These are phyloP conservation scores for Pharnaceum exiguum DNA, from an alignment of 148 eudicot species.

Conservation along the genomic window DNA sequence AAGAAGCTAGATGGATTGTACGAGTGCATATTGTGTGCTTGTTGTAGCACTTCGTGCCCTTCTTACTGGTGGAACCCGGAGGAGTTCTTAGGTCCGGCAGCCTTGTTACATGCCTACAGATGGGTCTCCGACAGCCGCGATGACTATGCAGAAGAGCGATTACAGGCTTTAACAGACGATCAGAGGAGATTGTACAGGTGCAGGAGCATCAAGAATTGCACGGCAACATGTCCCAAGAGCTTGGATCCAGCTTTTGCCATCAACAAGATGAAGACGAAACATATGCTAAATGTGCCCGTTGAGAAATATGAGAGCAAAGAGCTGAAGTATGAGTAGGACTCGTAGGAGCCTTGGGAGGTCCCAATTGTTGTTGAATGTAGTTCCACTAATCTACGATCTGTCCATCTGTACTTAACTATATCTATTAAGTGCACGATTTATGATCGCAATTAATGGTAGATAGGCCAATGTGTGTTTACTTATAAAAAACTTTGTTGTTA, in stretches of 20 bases:
- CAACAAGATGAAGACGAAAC: conserved; percentile 50
- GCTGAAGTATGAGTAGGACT: too few species aligned
- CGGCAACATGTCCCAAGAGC: conserved; percentile 64
- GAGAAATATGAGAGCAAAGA: conserved; percentile 19
- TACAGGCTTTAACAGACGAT: conserved; percentile 59
- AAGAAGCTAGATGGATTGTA: conserved; percentile 70
- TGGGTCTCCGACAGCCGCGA: conserved; percentile 82
- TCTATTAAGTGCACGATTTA: too few species aligned
- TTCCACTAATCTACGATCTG: too few species aligned
- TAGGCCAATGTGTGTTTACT: too few species aligned
- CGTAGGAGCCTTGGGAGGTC: too few species aligned
- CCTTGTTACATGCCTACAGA: conserved; percentile 61
- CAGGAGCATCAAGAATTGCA: conserved; percentile 66
- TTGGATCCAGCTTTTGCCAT: conserved; percentile 64
- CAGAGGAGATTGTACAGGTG: conserved; percentile 37
- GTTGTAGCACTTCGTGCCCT: conserved; percentile 77
- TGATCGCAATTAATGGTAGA: too few species aligned
- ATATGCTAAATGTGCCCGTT: conserved; percentile 24
- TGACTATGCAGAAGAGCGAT: conserved; percentile 52
- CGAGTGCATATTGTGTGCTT: conserved; percentile 84
- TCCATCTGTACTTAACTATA: too few species aligned
- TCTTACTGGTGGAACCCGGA: conserved; percentile 90
- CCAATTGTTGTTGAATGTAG: too few species aligned
- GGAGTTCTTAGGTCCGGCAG: conserved; percentile 71
- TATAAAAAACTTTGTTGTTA: too few species aligned